Evolutionary conservation across 2,329 filamentous ascomycete species (phyloP).

Genomic region (Hypoxylon sp.): DNA sequence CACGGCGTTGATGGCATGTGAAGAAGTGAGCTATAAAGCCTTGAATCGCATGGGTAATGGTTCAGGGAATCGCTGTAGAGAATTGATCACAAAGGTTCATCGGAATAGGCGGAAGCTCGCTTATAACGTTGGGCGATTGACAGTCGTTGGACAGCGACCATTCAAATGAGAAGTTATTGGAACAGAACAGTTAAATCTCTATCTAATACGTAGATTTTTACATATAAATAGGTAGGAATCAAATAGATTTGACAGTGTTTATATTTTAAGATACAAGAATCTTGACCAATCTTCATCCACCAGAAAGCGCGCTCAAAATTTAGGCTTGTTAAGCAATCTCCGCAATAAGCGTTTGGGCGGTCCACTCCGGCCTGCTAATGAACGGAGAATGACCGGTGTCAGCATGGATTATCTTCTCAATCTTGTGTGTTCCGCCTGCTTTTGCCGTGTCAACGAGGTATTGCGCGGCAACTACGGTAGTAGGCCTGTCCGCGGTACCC

Average conservation of each 20-base stretch:
- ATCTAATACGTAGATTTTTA: neutral
- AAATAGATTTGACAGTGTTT: neutral
- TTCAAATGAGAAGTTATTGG: constrained; percentile 5
- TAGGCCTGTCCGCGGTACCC: constrained; percentile 32
- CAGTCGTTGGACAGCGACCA: constrained; percentile 27
- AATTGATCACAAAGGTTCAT: constrained; percentile 21
- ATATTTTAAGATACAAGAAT: neutral
- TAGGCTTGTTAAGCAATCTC: constrained; percentile 19
- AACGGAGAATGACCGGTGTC: constrained; percentile 49
- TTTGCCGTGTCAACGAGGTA: constrained; percentile 43
- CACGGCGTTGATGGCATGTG: constrained; percentile 25
- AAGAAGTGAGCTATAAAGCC: constrained; percentile 25
- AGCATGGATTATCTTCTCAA: constrained; percentile 44
- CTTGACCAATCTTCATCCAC: neutral
- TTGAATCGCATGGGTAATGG: constrained; percentile 26
- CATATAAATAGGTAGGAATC: neutral
- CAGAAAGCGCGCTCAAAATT: neutral
- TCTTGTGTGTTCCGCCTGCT: constrained; percentile 39
- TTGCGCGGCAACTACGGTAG: constrained; percentile 34
- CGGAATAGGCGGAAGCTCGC: constrained; percentile 27
- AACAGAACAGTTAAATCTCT: neutral
- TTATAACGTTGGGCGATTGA: constrained; percentile 32
- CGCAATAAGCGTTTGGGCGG: constrained; percentile 38
- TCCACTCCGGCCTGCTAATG: constrained; percentile 45
- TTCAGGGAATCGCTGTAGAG: constrained; percentile 23